These are phyloP conservation scores for Discostella pseudostelligera DNA, from an alignment of 108 stramenopile genomes.

Conservation along the genomic window DNA sequence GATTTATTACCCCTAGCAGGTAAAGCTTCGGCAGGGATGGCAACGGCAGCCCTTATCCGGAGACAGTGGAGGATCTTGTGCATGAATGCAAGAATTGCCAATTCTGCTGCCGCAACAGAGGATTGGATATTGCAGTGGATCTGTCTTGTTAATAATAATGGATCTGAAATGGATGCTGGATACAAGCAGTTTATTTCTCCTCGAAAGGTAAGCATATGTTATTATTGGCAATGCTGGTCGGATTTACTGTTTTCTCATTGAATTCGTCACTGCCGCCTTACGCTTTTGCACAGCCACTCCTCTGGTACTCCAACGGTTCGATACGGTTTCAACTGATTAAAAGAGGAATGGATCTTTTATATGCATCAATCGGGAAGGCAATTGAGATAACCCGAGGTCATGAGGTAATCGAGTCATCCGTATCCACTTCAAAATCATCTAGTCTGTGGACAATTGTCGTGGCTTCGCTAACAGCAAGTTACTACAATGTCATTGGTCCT, in stretches of 20 bases:
- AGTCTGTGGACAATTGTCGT: constrained; percentile 53
- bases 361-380: constrained; percentile 79
- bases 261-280: constrained; percentile 5
- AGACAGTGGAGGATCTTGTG: constrained; percentile 49
- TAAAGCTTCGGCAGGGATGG: constrained; percentile 21
- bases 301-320: constrained; percentile 77
- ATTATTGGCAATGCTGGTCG: too few relatives aligned
- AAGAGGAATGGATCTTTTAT: constrained; percentile 77
- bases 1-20: constrained; percentile 25
- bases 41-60: constrained; percentile 21
- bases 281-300: constrained; percentile 28
- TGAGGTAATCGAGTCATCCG: constrained; percentile 14
- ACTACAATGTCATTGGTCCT: constrained; percentile 74
- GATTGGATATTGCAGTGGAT: constrained; percentile 61
- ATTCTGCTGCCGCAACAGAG: constrained; percentile 45
- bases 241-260: too few relatives aligned
- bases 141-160: constrained; percentile 29
- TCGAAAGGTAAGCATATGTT: constrained; percentile 39
- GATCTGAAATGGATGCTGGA: constrained; percentile 7
- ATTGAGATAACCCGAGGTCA: constrained; percentile 54
- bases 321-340: constrained; percentile 74
- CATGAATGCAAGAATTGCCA: constrained; percentile 58
- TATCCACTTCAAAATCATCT: constrained; percentile 25
- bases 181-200: constrained; percentile 19
- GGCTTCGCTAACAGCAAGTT: constrained; percentile 72